Base-by-base conservation (phyloP, 2,329 filamentous ascomycete genomes). In the Fusarium sp. region DNA sequence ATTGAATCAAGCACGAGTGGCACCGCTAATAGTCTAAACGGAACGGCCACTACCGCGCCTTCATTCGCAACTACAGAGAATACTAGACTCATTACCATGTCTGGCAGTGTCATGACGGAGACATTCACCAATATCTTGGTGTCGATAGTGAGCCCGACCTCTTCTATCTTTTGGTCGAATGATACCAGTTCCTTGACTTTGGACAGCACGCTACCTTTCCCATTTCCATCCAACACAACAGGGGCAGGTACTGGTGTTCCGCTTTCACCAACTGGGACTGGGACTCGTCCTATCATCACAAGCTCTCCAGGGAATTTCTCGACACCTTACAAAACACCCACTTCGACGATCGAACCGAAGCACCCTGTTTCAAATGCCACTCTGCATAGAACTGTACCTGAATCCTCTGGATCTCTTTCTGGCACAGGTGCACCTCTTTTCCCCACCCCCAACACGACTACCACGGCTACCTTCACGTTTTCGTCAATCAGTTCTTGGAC, bases 371-470 rank as follows among this genome's bases (percentile, higher is more conserved):
- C 45, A 16, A 74, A 65, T 26, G 66, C 59, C 30, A 68, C 55
- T 26, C 28, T 47, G 28, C 31, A 30, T 15, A 38, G 28, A 16
- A 40, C 44, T 10, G 42, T 57, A 18, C 50, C 58, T 18, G 54
- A 40, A 28, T 20, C 46, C 30, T 60, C 59, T 13, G 41, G 49
- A 11, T 57, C 65, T 34, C 20, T 31, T 34, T 49, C 63, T 18
- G 33, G 57, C 10, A 67, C 64, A 46, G 58, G 33, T 37, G 52
- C 52, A 12, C 49, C 57, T 4, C 16, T 31, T 15, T 65, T 65
- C 40, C 61, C 71, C 5, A 54, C 58, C 5, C 63, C 60, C n/a
- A 73, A 73, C 45, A 65, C 65, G 4, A 74, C 67, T 26, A 37
- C 47, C 16, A 28, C 36, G 4, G 44, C 52, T 2, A 57, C 47